Base-by-base conservation (phyloP, 768 basidiomycete genomes). In the Agrocybe chaxingu region DNA sequence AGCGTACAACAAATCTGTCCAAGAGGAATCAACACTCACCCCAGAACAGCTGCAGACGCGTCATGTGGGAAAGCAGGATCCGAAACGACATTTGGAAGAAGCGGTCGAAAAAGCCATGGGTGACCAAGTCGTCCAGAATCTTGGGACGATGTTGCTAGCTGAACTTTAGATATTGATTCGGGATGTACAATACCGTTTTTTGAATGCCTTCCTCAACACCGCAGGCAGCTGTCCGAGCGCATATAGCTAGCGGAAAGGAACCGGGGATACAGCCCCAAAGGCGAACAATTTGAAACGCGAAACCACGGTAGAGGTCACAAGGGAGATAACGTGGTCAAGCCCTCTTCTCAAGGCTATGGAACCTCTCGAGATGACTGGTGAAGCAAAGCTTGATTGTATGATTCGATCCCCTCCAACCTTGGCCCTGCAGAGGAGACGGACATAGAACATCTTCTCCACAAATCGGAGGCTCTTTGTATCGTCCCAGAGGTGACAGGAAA, bases 101-200 rank as follows among this genome's bases (percentile, higher is more conserved):
- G 89, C 91, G 29, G 97, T 98, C 5, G 97, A 98, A 73, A 92
- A 89, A 69, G 94, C 95, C 1, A 98, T 99, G 86, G 94, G 93
- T 2, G 87, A 97, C 68, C 95, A 98, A 68, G 93, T 98, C 47
- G 88, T 94, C 38, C 95, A 97, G 72, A 95, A 89, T 64, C 70
- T 98, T 55, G 95, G 91, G 36, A 96, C 93, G 58, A 96, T 96
- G 85, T 76, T 98, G 54, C 76, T 97, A 55, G 92, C 92, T 50
- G 94, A 98, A 73, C 74, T 97, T 60, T 94, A 80, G 70, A 53
- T 54, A 13, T 38, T 19, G 36, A 41, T 45, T 44, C 24, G 32
- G 42, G 11, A 44, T 50, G 39, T 30, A n/a, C 46, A 5, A 24
- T 24, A 5, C 24, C 24, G 24, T 5, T 24, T 24, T 24, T 24